Evolutionary conservation across 768 basidiomycete species (phyloP).

Genomic region (Tulasnella sp.): DNA sequence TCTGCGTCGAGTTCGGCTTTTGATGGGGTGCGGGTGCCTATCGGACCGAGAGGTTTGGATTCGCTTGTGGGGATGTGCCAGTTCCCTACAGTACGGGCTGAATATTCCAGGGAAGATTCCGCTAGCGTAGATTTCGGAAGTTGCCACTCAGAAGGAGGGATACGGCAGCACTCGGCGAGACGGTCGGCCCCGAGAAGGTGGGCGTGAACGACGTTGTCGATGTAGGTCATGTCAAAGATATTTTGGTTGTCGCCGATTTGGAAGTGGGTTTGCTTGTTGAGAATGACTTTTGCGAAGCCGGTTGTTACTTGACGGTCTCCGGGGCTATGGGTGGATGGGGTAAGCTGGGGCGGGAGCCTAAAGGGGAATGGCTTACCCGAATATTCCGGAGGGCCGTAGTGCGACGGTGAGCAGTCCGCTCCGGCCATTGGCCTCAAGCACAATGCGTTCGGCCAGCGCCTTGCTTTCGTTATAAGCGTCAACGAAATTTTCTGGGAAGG

Average conservation of each 20-base stretch:
- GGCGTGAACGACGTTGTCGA: slow-evolving; percentile 87
- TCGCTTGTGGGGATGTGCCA: slow-evolving; percentile 63
- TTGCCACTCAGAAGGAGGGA: slow-evolving; percentile 32
- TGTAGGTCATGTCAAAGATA: slow-evolving; percentile 92
- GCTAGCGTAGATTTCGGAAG: slow-evolving; percentile 29
- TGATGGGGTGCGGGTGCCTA: slow-evolving; percentile 40
- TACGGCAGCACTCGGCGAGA: slow-evolving; percentile 38
- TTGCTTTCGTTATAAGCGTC: slow-evolving; percentile 95
- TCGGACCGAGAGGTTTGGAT: slow-evolving; percentile 77
- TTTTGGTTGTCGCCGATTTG: slow-evolving; percentile 92
- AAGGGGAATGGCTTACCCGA: slow-evolving; percentile 45
- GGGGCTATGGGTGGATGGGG: slow-evolving; percentile 39
- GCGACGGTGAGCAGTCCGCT: slow-evolving; percentile 79
- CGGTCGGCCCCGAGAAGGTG: slow-evolving; percentile 90
- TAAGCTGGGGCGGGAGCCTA: background rate
- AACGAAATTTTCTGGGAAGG: slow-evolving; percentile 56
- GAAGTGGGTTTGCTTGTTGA: slow-evolving; percentile 74
- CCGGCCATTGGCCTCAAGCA: slow-evolving; percentile 77
- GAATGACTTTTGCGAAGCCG: slow-evolving; percentile 68
- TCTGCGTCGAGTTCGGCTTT: slow-evolving; percentile 44
- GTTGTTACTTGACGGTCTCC: slow-evolving; percentile 80
- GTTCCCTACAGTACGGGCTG: slow-evolving; percentile 52
- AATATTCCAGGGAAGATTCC: slow-evolving; percentile 40
- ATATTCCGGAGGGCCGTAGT: slow-evolving; percentile 86
- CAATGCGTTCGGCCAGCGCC: slow-evolving; percentile 69